These are phyloP conservation scores for Karstenula rhodostoma DNA, from an alignment of 2,329 filamentous ascomycete species.

Conservation along the genomic window DNA sequence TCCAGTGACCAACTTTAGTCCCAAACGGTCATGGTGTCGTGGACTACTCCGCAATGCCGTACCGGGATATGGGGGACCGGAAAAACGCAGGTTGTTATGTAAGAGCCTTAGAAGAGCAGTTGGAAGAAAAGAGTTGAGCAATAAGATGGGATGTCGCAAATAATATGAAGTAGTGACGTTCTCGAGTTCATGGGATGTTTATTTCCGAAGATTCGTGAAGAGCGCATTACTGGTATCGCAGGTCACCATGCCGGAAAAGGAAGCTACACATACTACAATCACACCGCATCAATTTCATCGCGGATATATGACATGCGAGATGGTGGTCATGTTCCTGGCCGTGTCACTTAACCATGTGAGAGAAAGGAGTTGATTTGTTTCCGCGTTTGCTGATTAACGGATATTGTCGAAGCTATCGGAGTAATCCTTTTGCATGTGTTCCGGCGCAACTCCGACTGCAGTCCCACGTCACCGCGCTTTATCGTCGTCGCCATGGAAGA, in stretches of 20 bases:
- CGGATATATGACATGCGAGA: not conserved
- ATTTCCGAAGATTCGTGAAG: not conserved
- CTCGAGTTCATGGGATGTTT: not conserved
- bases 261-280: not conserved
- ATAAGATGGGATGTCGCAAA: not conserved
- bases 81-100: not conserved
- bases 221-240: not conserved
- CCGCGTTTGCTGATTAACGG: not conserved
- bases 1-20: constrained; percentile 10
- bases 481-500: constrained; percentile 46
- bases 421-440: not conserved
- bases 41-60: not conserved
- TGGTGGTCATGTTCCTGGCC: not conserved
- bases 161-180: not conserved
- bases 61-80: not conserved
- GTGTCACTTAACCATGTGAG: not conserved
- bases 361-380: not conserved
- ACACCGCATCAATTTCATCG: not conserved
- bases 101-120: not conserved
- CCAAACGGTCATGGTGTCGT: constrained; percentile 2
- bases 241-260: constrained; percentile 4
- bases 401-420: not conserved
- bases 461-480: constrained; percentile 17
- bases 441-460: not conserved
- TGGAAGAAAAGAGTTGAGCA: not conserved